Evolutionary conservation across 768 basidiomycete genomes (phyloP).

Genomic region (Xerocomellus intermedius): DNA sequence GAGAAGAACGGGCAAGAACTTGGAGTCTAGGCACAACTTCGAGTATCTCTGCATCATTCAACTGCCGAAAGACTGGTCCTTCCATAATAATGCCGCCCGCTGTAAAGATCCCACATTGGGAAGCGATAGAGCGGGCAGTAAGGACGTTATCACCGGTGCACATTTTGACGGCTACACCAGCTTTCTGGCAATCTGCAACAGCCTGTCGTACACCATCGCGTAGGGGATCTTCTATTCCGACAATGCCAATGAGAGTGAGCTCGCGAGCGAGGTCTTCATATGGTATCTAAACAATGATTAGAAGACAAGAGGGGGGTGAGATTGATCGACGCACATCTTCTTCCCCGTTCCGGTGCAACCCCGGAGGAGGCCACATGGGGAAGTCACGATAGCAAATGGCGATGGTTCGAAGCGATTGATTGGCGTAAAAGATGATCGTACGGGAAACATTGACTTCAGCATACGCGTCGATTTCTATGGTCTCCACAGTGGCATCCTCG

Average conservation of each 20-base stretch:
- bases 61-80: constrained; percentile 86
- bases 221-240: constrained; percentile 95
- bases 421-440: constrained; percentile 97
- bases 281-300: constrained; percentile 46
- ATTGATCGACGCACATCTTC: constrained; percentile 50
- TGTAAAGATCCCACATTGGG: constrained; percentile 94
- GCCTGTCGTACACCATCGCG: constrained; percentile 87
- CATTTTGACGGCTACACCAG: constrained; percentile 96
- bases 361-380: constrained; percentile 75
- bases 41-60: constrained; percentile 66
- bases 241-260: constrained; percentile 83
- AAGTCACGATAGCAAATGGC: constrained; percentile 93
- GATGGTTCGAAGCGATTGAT: constrained; percentile 92
- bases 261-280: constrained; percentile 69
- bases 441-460: constrained; percentile 81
- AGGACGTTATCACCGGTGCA: constrained; percentile 97
- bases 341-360: constrained; percentile 37
- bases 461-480: constrained; percentile 58
- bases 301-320: not conserved
- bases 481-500: constrained; percentile 45
- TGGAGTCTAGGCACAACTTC: constrained; percentile 90
- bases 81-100: constrained; percentile 97
- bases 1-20: constrained; percentile 95
- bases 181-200: constrained; percentile 80
- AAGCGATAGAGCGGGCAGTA: constrained; percentile 93